Evolutionary conservation across 1,139 yeast species (phyloP).

Genomic region (Suhomyces bokatorum): DNA sequence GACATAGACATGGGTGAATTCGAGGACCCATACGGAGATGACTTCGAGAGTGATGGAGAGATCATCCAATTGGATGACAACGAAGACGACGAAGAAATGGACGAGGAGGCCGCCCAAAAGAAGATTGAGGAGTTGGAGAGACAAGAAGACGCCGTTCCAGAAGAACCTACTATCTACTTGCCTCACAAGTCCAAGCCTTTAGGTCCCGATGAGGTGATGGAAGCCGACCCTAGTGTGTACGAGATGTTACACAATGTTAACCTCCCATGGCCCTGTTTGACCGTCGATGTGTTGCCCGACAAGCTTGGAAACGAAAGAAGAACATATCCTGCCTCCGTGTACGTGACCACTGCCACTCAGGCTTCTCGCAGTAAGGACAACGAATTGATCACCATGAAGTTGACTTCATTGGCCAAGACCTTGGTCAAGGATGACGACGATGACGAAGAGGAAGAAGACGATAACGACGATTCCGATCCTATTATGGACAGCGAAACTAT

Average conservation of each 20-base stretch:
- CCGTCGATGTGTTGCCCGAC: slow-evolving; percentile 88
- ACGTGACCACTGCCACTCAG: slow-evolving; percentile 90
- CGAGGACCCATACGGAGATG: slow-evolving; percentile 95
- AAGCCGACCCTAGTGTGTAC: slow-evolving; percentile 94
- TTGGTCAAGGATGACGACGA: slow-evolving; percentile 76
- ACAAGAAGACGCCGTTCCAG: slow-evolving; percentile 27
- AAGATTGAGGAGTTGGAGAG: slow-evolving; percentile 30
- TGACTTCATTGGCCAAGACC: slow-evolving; percentile 81
- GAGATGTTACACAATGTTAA: slow-evolving; percentile 95
- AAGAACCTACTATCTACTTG: slow-evolving; percentile 56
- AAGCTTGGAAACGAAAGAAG: slow-evolving; percentile 84
- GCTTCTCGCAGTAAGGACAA: slow-evolving; percentile 86
- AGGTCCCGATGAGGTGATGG: slow-evolving; percentile 94
- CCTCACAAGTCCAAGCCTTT: slow-evolving; percentile 88
- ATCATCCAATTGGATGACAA: slow-evolving; percentile 74
- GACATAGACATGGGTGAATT: slow-evolving; percentile 81
- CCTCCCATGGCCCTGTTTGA: slow-evolving; percentile 96
- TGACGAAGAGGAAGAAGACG: slow-evolving; percentile 68
- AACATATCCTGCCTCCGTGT: slow-evolving; percentile 83
- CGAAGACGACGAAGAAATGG: slow-evolving; percentile 58
- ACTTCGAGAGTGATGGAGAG: slow-evolving; percentile 90
- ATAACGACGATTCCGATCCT: slow-evolving; percentile 70
- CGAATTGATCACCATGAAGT: slow-evolving; percentile 79
- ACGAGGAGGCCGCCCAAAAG: slow-evolving; percentile 28
- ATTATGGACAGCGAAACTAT: slow-evolving; percentile 80